Evolutionary conservation across 2,329 filamentous ascomycete species (phyloP).

Genomic region (Talaromyces verruculosus): DNA sequence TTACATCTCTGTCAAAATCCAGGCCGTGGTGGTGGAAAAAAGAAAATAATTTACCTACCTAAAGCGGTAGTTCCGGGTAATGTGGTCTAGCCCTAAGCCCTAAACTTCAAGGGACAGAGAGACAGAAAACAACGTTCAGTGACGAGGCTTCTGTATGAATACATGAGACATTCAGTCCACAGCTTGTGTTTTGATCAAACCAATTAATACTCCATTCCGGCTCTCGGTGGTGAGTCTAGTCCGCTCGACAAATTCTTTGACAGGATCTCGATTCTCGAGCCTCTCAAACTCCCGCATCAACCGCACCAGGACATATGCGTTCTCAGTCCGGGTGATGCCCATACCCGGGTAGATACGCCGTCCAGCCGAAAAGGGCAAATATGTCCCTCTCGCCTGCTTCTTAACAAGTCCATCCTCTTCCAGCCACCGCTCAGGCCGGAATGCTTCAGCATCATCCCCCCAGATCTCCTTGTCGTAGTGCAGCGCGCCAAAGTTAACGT

Average conservation of each 20-base stretch:
- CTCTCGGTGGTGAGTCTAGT: constrained; percentile 12
- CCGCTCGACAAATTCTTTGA: constrained; percentile 1
- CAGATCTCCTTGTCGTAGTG: constrained; percentile 32
- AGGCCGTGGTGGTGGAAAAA: not conserved
- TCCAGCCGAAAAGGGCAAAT: constrained; percentile 13
- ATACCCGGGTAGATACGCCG: constrained; percentile 1
- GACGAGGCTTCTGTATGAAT: not conserved
- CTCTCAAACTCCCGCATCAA: constrained; percentile 13
- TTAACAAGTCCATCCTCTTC: not conserved
- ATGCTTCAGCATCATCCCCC: constrained; percentile 25
- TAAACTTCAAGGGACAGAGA: not conserved
- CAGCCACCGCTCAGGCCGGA: constrained; percentile 12
- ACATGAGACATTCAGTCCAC: not conserved
- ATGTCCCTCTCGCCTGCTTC: not conserved
- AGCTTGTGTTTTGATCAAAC: not conserved
- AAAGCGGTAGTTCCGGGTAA: not conserved
- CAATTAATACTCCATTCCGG: constrained; percentile 9
- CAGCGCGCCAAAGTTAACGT: constrained; percentile 48
- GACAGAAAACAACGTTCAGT: not conserved
- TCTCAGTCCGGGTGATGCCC: constrained; percentile 10
- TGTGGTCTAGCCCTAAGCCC: not conserved
- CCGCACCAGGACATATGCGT: constrained; percentile 15
- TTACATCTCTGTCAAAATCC: not conserved
- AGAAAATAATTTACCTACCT: not conserved
- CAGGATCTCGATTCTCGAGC: constrained; percentile 13